Conservation (phyloP, 1,284 basidiomycete genomes). For the Ustilago lituana region DNA sequence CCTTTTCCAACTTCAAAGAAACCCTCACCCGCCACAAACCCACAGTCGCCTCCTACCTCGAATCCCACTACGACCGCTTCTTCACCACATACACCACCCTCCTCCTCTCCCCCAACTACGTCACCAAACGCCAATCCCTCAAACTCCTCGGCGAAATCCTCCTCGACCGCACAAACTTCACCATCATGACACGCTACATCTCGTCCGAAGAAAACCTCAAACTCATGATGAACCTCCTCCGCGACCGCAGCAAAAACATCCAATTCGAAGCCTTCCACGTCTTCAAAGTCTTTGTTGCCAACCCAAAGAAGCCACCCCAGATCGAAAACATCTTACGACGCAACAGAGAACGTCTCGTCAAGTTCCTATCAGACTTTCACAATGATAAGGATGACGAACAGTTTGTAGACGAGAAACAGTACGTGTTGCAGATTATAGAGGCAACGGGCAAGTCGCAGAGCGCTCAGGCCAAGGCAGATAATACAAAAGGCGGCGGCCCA, state of each 20-base stretch:
- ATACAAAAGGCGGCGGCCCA: too few relatives aligned
- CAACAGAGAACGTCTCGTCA: slow-evolving; percentile 91
- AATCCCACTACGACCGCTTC: slow-evolving; percentile 97
- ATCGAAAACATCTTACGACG: slow-evolving; percentile 89
- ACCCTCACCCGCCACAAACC: slow-evolving; percentile 88
- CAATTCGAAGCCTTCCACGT: slow-evolving; percentile 99
- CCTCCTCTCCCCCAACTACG: slow-evolving; percentile 92
- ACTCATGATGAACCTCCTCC: slow-evolving; percentile 99
- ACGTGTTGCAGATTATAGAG: slow-evolving; percentile 66
- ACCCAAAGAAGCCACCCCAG: slow-evolving; percentile 96
- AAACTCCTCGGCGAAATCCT: slow-evolving; percentile 98
- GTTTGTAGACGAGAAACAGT: slow-evolving; percentile 67
- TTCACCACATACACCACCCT: slow-evolving; percentile 93
- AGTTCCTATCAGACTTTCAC: slow-evolving; percentile 91
- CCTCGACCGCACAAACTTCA: slow-evolving; percentile 96
- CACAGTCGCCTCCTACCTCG: slow-evolving; percentile 95
- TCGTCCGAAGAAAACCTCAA: slow-evolving; percentile 85
- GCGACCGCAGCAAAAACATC: slow-evolving; percentile 98
- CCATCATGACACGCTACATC: slow-evolving; percentile 98
- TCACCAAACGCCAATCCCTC: slow-evolving; percentile 98
- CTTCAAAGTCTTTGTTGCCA: slow-evolving; percentile 99
- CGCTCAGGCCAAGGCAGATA: too few relatives aligned
- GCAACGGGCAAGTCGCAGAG: slow-evolving; percentile 29
- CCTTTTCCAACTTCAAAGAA: slow-evolving; percentile 88
- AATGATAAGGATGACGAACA: slow-evolving; percentile 85